Conservation (phyloP, 192 early-diverging fungal genomes). For the Backusella tuberculispora region DNA sequence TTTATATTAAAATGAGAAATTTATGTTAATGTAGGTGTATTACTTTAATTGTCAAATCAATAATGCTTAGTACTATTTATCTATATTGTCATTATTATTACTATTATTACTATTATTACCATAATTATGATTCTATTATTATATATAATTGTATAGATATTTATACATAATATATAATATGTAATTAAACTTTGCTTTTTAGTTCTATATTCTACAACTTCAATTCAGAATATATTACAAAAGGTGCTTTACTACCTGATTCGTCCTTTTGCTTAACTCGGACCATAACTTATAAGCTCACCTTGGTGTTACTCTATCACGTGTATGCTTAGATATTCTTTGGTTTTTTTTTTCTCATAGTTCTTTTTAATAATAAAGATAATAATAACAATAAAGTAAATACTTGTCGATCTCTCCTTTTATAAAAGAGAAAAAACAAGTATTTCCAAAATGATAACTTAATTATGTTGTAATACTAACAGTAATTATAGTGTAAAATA, state of each 20-base stretch:
- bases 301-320: not conserved
- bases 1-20: slow-evolving; percentile 4
- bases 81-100: not conserved
- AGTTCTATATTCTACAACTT: too few relatives aligned
- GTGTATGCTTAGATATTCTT: not conserved
- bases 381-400: too few relatives aligned
- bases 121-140: too few relatives aligned
- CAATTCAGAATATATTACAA: not conserved
- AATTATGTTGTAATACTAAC: too few relatives aligned
- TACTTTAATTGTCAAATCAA: slow-evolving; percentile 7
- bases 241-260: slow-evolving; percentile 12
- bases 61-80: not conserved
- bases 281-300: not conserved
- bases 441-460: too few relatives aligned
- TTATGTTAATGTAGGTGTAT: not conserved
- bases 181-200: too few relatives aligned
- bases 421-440: too few relatives aligned
- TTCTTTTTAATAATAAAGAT: too few relatives aligned
- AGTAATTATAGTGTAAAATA: not conserved
- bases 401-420: too few relatives aligned
- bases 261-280: not conserved
- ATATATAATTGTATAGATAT: not conserved
- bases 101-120: not conserved
- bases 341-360: too few relatives aligned
- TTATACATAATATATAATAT: not conserved